Base-by-base conservation (phyloP, 1,284 basidiomycete species). In the Naganishia sp. region DNA sequence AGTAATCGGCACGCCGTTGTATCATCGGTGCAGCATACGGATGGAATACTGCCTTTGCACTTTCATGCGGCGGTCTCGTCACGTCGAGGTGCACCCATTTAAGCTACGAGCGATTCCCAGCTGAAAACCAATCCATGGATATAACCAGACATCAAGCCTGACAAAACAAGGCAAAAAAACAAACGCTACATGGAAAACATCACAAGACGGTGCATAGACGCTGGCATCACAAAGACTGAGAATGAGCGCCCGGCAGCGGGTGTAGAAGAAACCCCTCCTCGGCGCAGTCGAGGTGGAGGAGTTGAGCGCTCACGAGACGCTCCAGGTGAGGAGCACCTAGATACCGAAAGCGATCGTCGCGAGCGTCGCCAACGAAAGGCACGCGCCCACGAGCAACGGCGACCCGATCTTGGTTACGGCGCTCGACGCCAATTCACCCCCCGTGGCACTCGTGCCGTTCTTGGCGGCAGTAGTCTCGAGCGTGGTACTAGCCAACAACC, bases 1-100 rank as follows among this genome's bases (percentile, higher is more conserved):
- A 97, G 84, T 97, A 90, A 82, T 39, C 47, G 58, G 23, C 57
- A 42, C 21, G 43, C 28, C 28, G 21, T 43, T 28, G 51, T 53
- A 53, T 35, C 51, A 5, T 53, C 5, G 18, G 25, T 2, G 35
- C 35, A 13, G 35, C 35, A 39, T 39, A 13, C 35, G 13, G 28
- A 39, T 39, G 35, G 4, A 39, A 39, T 10, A 39, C 2, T 39
- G 2, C 4, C 35, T 2, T 39, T 39, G 13, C 13, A 10, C 35
- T 4, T 28, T 28, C 28, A 28, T 28, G 28, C 28, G 28, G 28
- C 28, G 28, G 1, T 28, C 28, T 28, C 28, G 3, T 28, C 28
- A 28, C 28, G 28, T 28, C 5, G 3, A 5, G 28, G 28, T 28
- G 5, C 28, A 28, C 5, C 28, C 28, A n/a, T n/a, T n/a, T n/a